Evolutionary conservation across 257 asterid species (phyloP), one percentile per base, ranked within the genome.

Genomic region (Nicotiana tomentosiformis): DNA sequence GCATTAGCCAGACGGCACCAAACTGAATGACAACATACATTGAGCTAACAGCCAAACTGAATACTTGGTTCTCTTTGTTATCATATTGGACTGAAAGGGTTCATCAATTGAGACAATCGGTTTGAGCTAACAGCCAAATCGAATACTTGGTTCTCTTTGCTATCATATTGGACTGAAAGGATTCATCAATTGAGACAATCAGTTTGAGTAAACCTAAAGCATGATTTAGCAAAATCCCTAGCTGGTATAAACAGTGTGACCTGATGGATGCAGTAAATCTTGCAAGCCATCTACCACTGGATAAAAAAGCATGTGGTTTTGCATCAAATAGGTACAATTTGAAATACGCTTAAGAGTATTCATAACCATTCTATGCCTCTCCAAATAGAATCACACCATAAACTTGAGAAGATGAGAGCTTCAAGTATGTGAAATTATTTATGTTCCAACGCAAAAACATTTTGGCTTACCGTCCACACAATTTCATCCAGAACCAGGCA

Each of bases 401-500:
- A 10, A 74, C 80, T 74, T 7, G 64, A 80, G 65, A 67, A 67
- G 30, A 26, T 49, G 77, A 43, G 30, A 60, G 43, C 66, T 64
- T 81, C 18, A 39, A 39, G 61, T 37, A 18, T 43, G 26, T 80
- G 43, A 80, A 26, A 14, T 62, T 65, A 23, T 61, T 79, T 64
- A 18, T 43, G 57, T 64, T 51, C 66, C 29, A 84, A 20, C 29
- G 60, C 17, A 70, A 20, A 26, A 65, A 55, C 49, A 57, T 32
- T 67, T 33, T 49, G 32, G 49, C 89, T 87, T 60, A 94, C 99
- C 98, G 92, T 93, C 97, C 98, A 94, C 62, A 96, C 98, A 87
- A 96, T 96, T 88, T 96, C 99, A 90, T 96, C 99, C 89, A 94
- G 84, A 88, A 97, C 94, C 93, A 96, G 84, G 90, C 99, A 96